Conservation (phyloP, 2,329 filamentous ascomycete genomes). For the Metarhizium sp. region DNA sequence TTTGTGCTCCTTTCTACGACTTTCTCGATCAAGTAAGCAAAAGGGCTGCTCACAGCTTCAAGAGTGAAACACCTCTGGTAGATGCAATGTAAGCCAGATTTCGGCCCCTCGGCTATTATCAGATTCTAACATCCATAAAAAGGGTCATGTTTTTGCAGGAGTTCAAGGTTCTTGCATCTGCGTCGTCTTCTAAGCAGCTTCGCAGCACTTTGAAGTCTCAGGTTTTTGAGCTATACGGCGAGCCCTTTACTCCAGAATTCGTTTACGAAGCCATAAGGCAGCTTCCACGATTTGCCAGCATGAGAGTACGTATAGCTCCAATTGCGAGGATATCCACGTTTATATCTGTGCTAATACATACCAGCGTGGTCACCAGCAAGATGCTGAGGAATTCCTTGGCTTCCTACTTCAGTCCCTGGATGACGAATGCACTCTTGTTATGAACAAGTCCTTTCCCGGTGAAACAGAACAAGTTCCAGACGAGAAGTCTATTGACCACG, state of each 20-base stretch:
- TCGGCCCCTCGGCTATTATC: neutral
- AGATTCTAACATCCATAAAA: neutral
- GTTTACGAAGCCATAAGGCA: slow-evolving; percentile 89
- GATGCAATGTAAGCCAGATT: slow-evolving; percentile 72
- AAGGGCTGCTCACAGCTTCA: slow-evolving; percentile 81
- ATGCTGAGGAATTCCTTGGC: slow-evolving; percentile 93
- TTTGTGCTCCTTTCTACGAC: slow-evolving; percentile 88
- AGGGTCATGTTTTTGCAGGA: slow-evolving; percentile 93
- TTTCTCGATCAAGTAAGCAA: slow-evolving; percentile 83
- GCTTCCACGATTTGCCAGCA: slow-evolving; percentile 79
- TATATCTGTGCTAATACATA: slow-evolving; percentile 5
- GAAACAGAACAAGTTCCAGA: slow-evolving; percentile 25
- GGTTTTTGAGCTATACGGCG: slow-evolving; percentile 83
- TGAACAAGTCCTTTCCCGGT: slow-evolving; percentile 37
- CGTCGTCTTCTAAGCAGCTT: slow-evolving; percentile 63
- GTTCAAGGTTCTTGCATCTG: slow-evolving; percentile 78
- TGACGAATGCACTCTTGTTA: slow-evolving; percentile 78
- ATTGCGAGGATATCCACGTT: neutral
- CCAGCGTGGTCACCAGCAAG: slow-evolving; percentile 89
- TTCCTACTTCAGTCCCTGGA: slow-evolving; percentile 88
- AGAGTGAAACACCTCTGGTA: slow-evolving; percentile 85
- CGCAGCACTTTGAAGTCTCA: slow-evolving; percentile 65
- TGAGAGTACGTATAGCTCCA: slow-evolving; percentile 56
- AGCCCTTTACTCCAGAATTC: slow-evolving; percentile 86
- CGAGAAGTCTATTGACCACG: slow-evolving; percentile 18